These are phyloP conservation scores for Mariannaea elegans DNA, from an alignment of 2,329 filamentous ascomycete genomes.

Conservation along the genomic window DNA sequence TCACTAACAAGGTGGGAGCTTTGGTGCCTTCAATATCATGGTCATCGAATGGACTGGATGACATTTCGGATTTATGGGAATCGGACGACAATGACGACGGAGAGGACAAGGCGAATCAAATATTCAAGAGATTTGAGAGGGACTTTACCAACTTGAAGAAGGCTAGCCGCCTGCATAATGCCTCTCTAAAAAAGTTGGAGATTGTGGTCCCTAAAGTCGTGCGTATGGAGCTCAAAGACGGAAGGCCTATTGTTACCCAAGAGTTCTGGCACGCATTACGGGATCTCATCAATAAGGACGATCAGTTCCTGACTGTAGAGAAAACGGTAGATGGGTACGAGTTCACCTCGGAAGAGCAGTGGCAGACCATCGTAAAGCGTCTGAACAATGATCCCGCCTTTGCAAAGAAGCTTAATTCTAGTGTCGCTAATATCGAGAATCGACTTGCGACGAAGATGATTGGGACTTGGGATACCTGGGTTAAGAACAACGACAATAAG, in stretches of 20 bases:
- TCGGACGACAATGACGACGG: slow-evolving; percentile 9
- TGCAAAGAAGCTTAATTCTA: slow-evolving; percentile 38
- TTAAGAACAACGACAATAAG: slow-evolving; percentile 58
- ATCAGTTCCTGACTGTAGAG: slow-evolving; percentile 57
- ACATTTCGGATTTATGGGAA: slow-evolving; percentile 28
- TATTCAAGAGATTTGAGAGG: slow-evolving; percentile 40
- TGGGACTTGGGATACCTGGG: slow-evolving; percentile 61
- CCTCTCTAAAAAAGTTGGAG: slow-evolving; percentile 54
- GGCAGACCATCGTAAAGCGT: slow-evolving; percentile 55
- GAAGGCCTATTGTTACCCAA: slow-evolving; percentile 62
- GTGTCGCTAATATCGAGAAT: slow-evolving; percentile 37
- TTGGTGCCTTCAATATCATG: slow-evolving; percentile 41
- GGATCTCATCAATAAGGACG: slow-evolving; percentile 60
- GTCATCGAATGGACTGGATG: slow-evolving; percentile 30
- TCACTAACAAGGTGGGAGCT: slow-evolving; percentile 32
- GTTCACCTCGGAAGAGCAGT: slow-evolving; percentile 56
- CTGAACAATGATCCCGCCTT: slow-evolving; percentile 48
- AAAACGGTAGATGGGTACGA: slow-evolving; percentile 49
- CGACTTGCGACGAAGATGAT: slow-evolving; percentile 45
- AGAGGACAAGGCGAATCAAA: slow-evolving; percentile 25
- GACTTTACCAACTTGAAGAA: slow-evolving; percentile 43
- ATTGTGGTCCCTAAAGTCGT: slow-evolving; percentile 64
- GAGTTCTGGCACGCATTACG: slow-evolving; percentile 73
- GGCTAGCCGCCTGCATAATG: slow-evolving; percentile 46
- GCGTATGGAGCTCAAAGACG: slow-evolving; percentile 62